A percentile compares a stretch with the other conserved stretches of the same genome.
Evolutionary conservation across 768 basidiomycete species (phyloP).

Genomic region (Tylopilus subfusipes): DNA sequence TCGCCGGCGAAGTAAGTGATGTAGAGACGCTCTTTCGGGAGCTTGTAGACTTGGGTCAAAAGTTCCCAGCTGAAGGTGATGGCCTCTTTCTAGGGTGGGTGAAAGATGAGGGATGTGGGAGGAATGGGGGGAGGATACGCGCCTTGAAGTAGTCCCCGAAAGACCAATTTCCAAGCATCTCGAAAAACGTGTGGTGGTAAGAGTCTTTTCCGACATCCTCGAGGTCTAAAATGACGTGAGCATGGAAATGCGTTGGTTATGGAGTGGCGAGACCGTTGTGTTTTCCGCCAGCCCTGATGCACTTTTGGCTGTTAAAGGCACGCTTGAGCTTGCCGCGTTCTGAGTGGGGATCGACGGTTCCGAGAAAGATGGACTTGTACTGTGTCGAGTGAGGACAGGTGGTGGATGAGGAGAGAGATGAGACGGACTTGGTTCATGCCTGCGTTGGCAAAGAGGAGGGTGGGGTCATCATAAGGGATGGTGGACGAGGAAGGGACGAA

Average conservation of each 20-base stretch:
- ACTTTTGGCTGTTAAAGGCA: conserved; percentile 96
- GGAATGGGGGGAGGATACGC: conserved; percentile 6
- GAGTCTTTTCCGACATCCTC: conserved; percentile 99
- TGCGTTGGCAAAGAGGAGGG: conserved; percentile 95
- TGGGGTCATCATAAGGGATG: conserved; percentile 97
- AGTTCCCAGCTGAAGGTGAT: conserved; percentile 93
- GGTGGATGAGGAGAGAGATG: not conserved
- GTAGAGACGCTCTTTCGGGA: conserved; percentile 89
- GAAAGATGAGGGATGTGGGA: conserved; percentile 1
- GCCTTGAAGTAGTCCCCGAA: conserved; percentile 99
- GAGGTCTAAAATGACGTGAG: conserved; percentile 56
- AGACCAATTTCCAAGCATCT: conserved; percentile 99
- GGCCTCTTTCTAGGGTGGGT: conserved; percentile 73
- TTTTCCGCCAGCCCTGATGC: conserved; percentile 97
- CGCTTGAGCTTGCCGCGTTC: conserved; percentile 87
- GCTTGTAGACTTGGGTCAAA: conserved; percentile 81
- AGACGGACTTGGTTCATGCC: conserved; percentile 86
- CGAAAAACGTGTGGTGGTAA: conserved; percentile 97
- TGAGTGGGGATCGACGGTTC: conserved; percentile 93
- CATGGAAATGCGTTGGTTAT: not conserved
- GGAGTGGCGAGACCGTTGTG: conserved; percentile 72
- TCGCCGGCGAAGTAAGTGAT: conserved; percentile 99
- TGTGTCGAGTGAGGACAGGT: conserved; percentile 33
- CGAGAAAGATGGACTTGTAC: conserved; percentile 98
- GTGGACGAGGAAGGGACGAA: conserved; percentile 90